Evolutionary conservation across 1,284 basidiomycete species (phyloP).

Genomic region (Ustilago shanxiensis): DNA sequence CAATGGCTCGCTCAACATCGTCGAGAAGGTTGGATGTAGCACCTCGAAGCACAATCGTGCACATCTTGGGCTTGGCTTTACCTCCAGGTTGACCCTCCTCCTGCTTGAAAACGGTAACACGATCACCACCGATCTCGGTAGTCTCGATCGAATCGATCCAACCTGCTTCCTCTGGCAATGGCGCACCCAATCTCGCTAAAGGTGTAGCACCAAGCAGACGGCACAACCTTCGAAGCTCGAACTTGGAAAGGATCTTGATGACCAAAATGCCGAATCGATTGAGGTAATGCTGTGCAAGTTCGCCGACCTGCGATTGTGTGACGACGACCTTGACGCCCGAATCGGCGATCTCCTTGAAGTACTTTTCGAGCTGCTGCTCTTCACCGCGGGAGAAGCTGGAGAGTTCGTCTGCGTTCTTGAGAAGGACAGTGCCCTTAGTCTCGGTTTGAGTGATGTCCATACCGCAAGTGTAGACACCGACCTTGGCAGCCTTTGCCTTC

Average conservation of each 20-base stretch:
- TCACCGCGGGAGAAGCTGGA: constrained; percentile 90
- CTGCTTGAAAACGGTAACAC: constrained; percentile 95
- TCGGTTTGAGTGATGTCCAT: constrained; percentile 96
- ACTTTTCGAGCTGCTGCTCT: constrained; percentile 75
- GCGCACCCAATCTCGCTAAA: constrained; percentile 92
- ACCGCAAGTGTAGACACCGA: constrained; percentile 89
- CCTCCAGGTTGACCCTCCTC: constrained; percentile 69
- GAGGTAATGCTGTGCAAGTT: constrained; percentile 96
- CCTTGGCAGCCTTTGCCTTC: constrained; percentile 74
- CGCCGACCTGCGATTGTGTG: constrained; percentile 91
- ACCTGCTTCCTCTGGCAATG: constrained; percentile 95
- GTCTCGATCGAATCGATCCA: constrained; percentile 94
- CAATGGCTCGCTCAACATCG: constrained; percentile 93
- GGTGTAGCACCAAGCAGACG: constrained; percentile 96
- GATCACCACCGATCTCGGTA: constrained; percentile 95
- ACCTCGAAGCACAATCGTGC: constrained; percentile 73
- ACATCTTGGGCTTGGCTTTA: constrained; percentile 67
- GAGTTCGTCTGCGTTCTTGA: constrained; percentile 96
- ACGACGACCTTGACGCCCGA: constrained; percentile 94
- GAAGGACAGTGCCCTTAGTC: constrained; percentile 97
- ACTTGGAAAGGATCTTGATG: constrained; percentile 97
- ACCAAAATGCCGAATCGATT: constrained; percentile 93
- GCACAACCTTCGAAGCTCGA: constrained; percentile 92
- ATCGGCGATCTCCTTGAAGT: constrained; percentile 92
- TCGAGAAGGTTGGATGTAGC: constrained; percentile 95